Evolutionary conservation across 768 basidiomycete genomes (phyloP).

Genomic region (Phaeotremella fagi): DNA sequence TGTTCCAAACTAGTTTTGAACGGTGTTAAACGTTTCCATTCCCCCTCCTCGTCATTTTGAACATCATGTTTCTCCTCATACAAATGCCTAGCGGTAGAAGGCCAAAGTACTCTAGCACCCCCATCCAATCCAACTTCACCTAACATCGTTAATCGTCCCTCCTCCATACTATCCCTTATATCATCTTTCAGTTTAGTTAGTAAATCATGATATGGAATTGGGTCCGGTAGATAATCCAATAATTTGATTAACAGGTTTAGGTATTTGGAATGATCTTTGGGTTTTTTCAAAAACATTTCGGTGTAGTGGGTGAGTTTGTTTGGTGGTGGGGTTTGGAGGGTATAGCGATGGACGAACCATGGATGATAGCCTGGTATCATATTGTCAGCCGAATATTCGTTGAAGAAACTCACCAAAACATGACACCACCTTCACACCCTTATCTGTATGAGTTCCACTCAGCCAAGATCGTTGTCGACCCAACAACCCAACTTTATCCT

Average conservation of each 20-base stretch:
- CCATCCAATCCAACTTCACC: constrained; percentile 93
- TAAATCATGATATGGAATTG: constrained; percentile 59
- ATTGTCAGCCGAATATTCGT: neutral
- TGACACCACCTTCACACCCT: constrained; percentile 56
- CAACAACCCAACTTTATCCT: constrained; percentile 63
- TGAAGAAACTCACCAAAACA: constrained; percentile 67
- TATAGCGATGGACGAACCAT: constrained; percentile 82
- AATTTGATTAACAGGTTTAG: constrained; percentile 56
- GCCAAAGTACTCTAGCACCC: constrained; percentile 45
- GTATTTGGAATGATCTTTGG: constrained; percentile 39
- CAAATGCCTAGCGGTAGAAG: constrained; percentile 20
- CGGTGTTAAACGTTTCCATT: constrained; percentile 65
- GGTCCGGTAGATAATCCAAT: constrained; percentile 66
- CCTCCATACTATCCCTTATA: constrained; percentile 57
- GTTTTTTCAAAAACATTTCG: constrained; percentile 57
- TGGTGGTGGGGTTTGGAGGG: constrained; percentile 48
- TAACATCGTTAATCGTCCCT: constrained; percentile 60
- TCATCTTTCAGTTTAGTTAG: constrained; percentile 60
- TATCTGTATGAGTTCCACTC: neutral
- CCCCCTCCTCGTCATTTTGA: constrained; percentile 70
- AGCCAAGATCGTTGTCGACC: constrained; percentile 56
- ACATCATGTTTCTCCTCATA: constrained; percentile 52
- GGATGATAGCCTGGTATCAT: constrained; percentile 76
- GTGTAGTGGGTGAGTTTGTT: constrained; percentile 73
- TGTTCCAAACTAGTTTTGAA: constrained; percentile 76